Evolutionary conservation across 2,329 filamentous ascomycete species (phyloP).

Genomic region (Aspergillus puulaauensis): DNA sequence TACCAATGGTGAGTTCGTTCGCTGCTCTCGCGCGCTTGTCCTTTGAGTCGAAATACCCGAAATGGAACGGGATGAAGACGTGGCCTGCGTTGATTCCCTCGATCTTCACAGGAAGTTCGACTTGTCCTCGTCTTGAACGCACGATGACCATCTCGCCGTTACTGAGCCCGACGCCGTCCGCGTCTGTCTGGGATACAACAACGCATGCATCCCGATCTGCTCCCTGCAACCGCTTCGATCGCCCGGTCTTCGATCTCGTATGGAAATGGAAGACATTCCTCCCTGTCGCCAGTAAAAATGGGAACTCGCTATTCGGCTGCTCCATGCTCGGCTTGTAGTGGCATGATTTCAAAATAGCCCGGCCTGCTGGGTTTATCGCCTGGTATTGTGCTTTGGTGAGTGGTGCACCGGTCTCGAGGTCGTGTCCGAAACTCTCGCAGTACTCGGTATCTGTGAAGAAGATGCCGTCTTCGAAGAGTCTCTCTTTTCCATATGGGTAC

Average conservation of each 20-base stretch:
- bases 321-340: conserved; percentile 32
- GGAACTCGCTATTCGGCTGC: conserved; percentile 31
- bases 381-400: conserved; percentile 30
- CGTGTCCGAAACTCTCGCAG: conserved; percentile 40
- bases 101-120: conserved; percentile 30
- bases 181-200: conserved; percentile 31
- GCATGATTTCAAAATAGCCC: conserved; percentile 37
- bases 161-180: conserved; percentile 20
- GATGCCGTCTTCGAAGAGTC: conserved; percentile 32
- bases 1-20: conserved; percentile 40
- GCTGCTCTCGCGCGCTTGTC: conserved; percentile 34
- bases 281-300: conserved; percentile 34
- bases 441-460: conserved; percentile 39
- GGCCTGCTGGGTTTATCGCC: conserved; percentile 31
- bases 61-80: conserved; percentile 42
- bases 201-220: conserved; percentile 31
- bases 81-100: conserved; percentile 31
- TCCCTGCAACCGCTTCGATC: conserved; percentile 29
- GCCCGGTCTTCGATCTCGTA: conserved; percentile 39
- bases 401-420: conserved; percentile 38
- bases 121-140: conserved; percentile 27
- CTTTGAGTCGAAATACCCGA: conserved; percentile 37
- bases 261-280: conserved; percentile 38
- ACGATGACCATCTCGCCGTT: conserved; percentile 35
- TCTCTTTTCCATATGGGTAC: conserved; percentile 34